phyloP scores from a whole-genome alignment of 176 grass and related monocot species.

The Aegilops tauschii region DNA sequence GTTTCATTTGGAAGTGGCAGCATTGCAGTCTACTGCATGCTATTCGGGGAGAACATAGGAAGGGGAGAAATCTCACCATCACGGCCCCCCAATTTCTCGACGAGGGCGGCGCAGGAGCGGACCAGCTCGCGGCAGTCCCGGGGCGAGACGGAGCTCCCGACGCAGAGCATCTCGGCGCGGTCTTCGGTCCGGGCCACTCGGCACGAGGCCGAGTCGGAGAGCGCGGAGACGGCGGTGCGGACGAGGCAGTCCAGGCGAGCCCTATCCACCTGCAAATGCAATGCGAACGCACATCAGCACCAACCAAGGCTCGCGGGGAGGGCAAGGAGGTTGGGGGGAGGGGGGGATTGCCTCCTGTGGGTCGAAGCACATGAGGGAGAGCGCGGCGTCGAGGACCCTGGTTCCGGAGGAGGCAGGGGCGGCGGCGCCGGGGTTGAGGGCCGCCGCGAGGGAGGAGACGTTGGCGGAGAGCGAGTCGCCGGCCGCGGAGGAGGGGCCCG shows the following conservation, averaged over 20 bases:
- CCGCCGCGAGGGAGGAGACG: slow-evolving; percentile 59
- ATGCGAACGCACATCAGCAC: not conserved
- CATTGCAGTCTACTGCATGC: not conserved
- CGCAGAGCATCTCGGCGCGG: slow-evolving; percentile 32
- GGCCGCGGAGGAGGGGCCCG: not conserved
- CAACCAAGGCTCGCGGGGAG: not conserved
- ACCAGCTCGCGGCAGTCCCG: slow-evolving; percentile 53
- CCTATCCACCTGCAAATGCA: slow-evolving; percentile 44
- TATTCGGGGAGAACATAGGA: not conserved
- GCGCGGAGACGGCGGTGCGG: slow-evolving; percentile 49
- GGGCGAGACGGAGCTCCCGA: slow-evolving; percentile 53
- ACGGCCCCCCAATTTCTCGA: slow-evolving; percentile 45
- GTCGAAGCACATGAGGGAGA: slow-evolving; percentile 88
- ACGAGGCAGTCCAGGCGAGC: slow-evolving; percentile 52
- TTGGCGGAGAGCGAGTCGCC: not conserved
- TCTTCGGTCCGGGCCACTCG: slow-evolving; percentile 27
- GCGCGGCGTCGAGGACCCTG: slow-evolving; percentile 69
- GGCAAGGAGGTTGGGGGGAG: too few relatives aligned
- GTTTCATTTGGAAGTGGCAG: not conserved
- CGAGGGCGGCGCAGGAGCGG: slow-evolving; percentile 37
- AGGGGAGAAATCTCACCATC: slow-evolving; percentile 26
- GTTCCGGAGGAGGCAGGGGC: slow-evolving; percentile 8
- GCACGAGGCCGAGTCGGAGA: slow-evolving; percentile 52
- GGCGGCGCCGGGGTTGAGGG: slow-evolving; percentile 37
- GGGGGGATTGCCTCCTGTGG: slow-evolving; percentile 25